Evolutionary conservation across 2,329 filamentous ascomycete genomes (phyloP).

Genomic region (Aspergillus calidoustus): DNA sequence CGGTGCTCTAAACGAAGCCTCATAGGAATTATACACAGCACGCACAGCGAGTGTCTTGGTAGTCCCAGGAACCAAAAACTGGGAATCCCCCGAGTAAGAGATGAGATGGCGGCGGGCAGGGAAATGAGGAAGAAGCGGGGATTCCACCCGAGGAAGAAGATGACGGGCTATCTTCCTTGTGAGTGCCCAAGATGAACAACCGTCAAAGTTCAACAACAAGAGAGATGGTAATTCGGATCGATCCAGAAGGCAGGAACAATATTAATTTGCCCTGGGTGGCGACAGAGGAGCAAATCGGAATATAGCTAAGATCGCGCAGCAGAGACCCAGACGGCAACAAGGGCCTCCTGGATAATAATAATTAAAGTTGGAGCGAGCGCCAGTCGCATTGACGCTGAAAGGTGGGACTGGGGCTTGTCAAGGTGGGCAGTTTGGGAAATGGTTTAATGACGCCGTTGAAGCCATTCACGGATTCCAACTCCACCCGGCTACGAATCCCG

Average conservation of each 20-base stretch:
- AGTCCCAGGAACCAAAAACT: neutral
- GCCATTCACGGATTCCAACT: slow-evolving; percentile 13
- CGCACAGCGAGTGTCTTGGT: neutral
- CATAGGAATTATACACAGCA: slow-evolving; percentile 22
- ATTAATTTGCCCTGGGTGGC: slow-evolving; percentile 14
- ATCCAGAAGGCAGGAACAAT: slow-evolving; percentile 8
- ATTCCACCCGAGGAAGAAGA: slow-evolving; percentile 7
- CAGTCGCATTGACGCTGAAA: slow-evolving; percentile 16
- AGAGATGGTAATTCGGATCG: slow-evolving; percentile 1
- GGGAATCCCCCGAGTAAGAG: neutral
- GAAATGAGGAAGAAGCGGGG: slow-evolving; percentile 11
- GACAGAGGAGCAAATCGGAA: slow-evolving; percentile 17
- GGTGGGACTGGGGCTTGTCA: slow-evolving; percentile 16
- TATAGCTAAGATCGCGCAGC: slow-evolving; percentile 5
- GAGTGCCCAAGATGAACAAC: neutral
- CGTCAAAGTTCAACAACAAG: neutral
- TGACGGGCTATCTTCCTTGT: slow-evolving; percentile 11
- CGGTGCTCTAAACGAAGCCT: slow-evolving; percentile 22
- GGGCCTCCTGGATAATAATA: slow-evolving; percentile 17
- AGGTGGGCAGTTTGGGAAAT: slow-evolving; percentile 17
- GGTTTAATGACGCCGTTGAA: slow-evolving; percentile 20
- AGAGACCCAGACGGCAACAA: slow-evolving; percentile 5
- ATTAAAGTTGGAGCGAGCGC: slow-evolving; percentile 21
- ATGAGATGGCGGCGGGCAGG: neutral
- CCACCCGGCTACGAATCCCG: slow-evolving; percentile 11